phyloP scores from a whole-genome alignment of 768 basidiomycete genomes.

The Astraeus odoratus region DNA sequence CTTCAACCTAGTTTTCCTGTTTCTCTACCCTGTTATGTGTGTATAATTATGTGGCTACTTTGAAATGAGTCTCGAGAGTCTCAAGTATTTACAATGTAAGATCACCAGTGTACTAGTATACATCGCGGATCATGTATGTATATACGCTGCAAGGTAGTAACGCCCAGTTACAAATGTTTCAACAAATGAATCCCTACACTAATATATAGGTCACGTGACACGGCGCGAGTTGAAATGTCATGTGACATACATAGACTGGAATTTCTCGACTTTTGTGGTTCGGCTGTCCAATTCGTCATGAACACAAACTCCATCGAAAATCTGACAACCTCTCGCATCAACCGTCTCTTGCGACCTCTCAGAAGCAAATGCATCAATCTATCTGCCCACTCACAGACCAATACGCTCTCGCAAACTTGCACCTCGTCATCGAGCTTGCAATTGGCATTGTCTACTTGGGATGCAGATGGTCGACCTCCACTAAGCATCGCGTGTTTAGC shows the following conservation, averaged over 20 bases:
- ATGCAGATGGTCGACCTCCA: constrained; percentile 21
- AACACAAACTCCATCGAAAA: constrained; percentile 11
- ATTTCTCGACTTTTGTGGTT: too few relatives aligned
- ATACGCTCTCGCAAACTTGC: constrained; percentile 12
- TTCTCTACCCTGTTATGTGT: neutral
- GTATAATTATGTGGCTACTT: neutral
- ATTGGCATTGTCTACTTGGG: constrained; percentile 14
- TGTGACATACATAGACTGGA: too few relatives aligned
- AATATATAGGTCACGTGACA: neutral
- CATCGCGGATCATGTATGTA: neutral
- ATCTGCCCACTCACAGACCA: constrained; percentile 19
- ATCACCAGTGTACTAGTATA: neutral
- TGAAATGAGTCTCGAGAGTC: too few relatives aligned
- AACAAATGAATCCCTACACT: too few relatives aligned
- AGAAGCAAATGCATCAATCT: constrained; percentile 39
- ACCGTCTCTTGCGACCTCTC: constrained; percentile 42
- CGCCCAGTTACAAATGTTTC: too few relatives aligned
- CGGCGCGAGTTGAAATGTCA: too few relatives aligned
- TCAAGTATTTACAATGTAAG: too few relatives aligned
- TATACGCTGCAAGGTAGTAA: too few relatives aligned
- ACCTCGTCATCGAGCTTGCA: constrained; percentile 13
- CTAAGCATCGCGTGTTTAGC: constrained; percentile 35
- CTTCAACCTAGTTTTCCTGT: neutral
- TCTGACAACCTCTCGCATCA: constrained; percentile 35
- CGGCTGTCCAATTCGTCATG: constrained; percentile 6